phyloP scores from a whole-genome alignment of 495 filamentous ascomycete genomes.

The Aspergillus steynii region DNA sequence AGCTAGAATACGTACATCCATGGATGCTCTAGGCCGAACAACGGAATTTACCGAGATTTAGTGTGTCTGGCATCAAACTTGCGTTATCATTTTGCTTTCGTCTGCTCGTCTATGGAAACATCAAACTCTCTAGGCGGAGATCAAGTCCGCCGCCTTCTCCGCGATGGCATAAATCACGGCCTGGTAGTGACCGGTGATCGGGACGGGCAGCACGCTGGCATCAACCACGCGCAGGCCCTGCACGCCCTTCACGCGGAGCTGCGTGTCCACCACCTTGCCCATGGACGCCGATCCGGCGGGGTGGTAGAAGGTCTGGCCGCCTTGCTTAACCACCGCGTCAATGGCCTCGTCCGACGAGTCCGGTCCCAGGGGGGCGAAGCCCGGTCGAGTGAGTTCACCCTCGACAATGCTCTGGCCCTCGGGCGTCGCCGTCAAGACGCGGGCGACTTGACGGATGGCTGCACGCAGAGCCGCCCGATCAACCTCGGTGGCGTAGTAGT shows the following conservation, averaged over 20 bases:
- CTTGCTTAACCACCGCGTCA: conserved; percentile 22
- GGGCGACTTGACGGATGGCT: conserved; percentile 20
- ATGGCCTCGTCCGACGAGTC: conserved; percentile 33
- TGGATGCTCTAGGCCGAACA: too few relatives aligned
- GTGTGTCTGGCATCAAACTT: too few relatives aligned
- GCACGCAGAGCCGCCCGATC: conserved; percentile 28
- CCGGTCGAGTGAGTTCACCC: conserved; percentile 21
- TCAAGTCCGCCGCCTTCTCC: conserved; percentile 29
- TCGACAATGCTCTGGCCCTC: conserved; percentile 22
- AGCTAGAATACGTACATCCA: too few relatives aligned
- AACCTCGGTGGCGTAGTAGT: conserved; percentile 41
- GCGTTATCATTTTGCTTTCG: too few relatives aligned
- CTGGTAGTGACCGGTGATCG: conserved; percentile 35
- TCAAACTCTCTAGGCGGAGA: conserved; percentile 10
- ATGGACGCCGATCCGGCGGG: conserved; percentile 37
- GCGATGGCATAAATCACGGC: conserved; percentile 38
- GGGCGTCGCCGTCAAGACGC: conserved; percentile 18
- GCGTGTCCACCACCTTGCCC: conserved; percentile 41
- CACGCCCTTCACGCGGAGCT: conserved; percentile 39
- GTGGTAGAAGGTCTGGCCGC: conserved; percentile 27
- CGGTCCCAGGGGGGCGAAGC: conserved; percentile 15
- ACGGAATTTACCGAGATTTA: too few relatives aligned
- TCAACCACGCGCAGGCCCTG: conserved; percentile 38
- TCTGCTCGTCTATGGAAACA: too few relatives aligned
- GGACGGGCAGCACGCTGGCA: conserved; percentile 39